Percentiles rank a stretch among this genome's conserved stretches.
Conservation (phyloP, 192 early-diverging fungal species). For the Coemansia sp. region DNA sequence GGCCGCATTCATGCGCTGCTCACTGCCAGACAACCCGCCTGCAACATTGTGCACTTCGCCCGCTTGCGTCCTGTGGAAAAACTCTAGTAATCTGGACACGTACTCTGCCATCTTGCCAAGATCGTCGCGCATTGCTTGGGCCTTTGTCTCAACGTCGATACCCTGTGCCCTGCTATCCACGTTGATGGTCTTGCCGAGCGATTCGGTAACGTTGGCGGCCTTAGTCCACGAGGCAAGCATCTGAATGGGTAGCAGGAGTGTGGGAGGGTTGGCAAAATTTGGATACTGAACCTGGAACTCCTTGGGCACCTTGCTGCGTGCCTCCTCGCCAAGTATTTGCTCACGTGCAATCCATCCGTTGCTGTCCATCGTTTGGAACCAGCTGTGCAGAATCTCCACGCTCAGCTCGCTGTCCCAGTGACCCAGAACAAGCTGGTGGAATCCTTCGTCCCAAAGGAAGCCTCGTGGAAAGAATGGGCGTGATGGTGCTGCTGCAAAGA, state of each 20-base stretch:
- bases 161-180: not conserved
- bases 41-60: slow-evolving; percentile 50
- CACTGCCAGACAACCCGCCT: not conserved
- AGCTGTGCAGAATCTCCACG: slow-evolving; percentile 77
- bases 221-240: slow-evolving; percentile 34
- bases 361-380: slow-evolving; percentile 74
- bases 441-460: slow-evolving; percentile 97
- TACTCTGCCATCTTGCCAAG: slow-evolving; percentile 63
- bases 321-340: slow-evolving; percentile 92
- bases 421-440: slow-evolving; percentile 81
- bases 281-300: slow-evolving; percentile 94
- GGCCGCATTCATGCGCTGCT: slow-evolving; percentile 12
- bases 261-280: slow-evolving; percentile 92
- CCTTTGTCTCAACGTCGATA: not conserved
- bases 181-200: not conserved
- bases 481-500: slow-evolving; percentile 83
- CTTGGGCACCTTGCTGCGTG: slow-evolving; percentile 80
- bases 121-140: slow-evolving; percentile 31
- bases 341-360: slow-evolving; percentile 93
- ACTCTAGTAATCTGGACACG: slow-evolving; percentile 69
- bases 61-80: slow-evolving; percentile 78
- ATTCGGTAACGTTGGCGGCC: not conserved
- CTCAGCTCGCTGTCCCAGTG: slow-evolving; percentile 88
- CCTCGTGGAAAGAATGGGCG: slow-evolving; percentile 95
- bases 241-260: slow-evolving; percentile 70